phyloP scores from a whole-genome alignment of 1,284 basidiomycete genomes.

The Ceratobasidium sp. region DNA sequence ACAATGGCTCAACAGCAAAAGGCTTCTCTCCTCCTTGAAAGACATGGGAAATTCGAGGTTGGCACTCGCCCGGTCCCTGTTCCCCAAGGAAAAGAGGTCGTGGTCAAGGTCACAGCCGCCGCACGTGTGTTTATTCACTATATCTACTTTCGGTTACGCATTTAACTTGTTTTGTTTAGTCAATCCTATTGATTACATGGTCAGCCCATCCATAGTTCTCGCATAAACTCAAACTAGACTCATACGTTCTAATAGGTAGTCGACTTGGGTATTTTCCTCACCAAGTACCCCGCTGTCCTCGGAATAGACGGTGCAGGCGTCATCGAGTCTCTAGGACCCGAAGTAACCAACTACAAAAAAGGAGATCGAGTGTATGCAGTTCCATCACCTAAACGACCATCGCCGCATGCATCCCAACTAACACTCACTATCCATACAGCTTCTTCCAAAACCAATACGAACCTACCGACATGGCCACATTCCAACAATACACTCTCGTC shows the following conservation, averaged over 20 bases:
- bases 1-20: conserved; percentile 42
- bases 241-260: conserved; percentile 4
- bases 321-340: conserved; percentile 26
- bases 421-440: not conserved
- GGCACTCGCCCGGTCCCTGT: conserved; percentile 55
- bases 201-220: not conserved
- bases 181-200: conserved; percentile 45
- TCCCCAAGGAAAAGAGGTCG: conserved; percentile 61
- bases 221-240: not conserved
- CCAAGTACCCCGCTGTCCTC: conserved; percentile 29
- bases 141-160: not conserved
- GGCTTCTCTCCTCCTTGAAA: conserved; percentile 52
- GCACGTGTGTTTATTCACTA: not conserved
- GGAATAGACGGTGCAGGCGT: conserved; percentile 41
- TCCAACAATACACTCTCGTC: conserved; percentile 40
- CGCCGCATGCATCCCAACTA: too few relatives aligned
- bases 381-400: too few relatives aligned
- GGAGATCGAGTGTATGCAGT: conserved; percentile 47
- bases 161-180: not conserved
- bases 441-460: conserved; percentile 30
- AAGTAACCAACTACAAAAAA: conserved; percentile 23
- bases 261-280: conserved; percentile 32
- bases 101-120: conserved; percentile 62
- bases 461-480: conserved; percentile 16
- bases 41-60: conserved; percentile 52